phyloP scores from a whole-genome alignment of 2,329 filamentous ascomycete species.

The Pseudogymnoascus sp. region DNA sequence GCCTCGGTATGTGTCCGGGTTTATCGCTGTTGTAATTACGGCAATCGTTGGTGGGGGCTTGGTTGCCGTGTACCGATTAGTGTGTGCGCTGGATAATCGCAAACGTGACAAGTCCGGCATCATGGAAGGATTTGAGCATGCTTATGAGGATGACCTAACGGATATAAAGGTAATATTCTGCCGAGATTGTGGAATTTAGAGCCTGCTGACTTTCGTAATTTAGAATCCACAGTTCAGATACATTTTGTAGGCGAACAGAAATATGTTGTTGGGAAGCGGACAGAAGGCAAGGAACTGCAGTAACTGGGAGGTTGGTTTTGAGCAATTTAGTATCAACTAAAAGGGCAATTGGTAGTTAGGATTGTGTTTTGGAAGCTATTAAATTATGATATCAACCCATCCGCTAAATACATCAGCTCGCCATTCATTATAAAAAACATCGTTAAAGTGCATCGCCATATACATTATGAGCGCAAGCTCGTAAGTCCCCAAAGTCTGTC shows the following conservation, averaged over 20 bases:
- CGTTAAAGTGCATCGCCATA: neutral
- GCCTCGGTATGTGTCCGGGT: constrained; percentile 34
- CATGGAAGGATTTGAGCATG: constrained; percentile 10
- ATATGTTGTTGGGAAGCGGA: neutral
- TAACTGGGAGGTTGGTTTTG: neutral
- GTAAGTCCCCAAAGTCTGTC: neutral
- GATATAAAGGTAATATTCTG: constrained; percentile 4
- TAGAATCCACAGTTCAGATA: constrained; percentile 11
- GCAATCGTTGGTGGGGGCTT: neutral
- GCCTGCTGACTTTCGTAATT: neutral
- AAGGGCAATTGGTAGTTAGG: neutral
- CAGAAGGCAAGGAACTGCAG: neutral
- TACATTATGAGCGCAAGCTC: neutral
- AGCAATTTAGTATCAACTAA: neutral
- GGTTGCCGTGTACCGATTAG: neutral
- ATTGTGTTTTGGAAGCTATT: neutral
- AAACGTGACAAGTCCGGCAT: constrained; percentile 7
- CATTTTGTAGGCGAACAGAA: neutral
- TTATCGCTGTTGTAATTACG: constrained; percentile 30
- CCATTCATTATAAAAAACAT: neutral
- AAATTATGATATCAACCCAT: neutral
- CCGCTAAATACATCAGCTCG: neutral
- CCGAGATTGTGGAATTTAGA: neutral
- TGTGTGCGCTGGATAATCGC: constrained; percentile 1
- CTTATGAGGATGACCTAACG: constrained; percentile 11